phyloP scores from a whole-genome alignment of 2,329 filamentous ascomycete species.

The Aspergillus udagawae region DNA sequence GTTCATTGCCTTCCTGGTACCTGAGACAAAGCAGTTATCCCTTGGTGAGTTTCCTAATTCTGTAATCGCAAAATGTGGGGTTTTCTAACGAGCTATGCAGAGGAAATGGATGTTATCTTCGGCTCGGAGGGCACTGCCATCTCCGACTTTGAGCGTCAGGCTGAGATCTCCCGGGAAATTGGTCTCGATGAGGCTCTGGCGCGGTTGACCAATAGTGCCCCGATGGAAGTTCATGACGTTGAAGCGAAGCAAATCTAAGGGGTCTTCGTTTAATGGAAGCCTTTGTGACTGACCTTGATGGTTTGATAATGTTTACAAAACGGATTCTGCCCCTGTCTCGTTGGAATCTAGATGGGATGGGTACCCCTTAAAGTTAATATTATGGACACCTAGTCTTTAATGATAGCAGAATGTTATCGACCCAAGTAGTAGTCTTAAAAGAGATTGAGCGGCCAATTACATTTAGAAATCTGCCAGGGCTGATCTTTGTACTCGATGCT shows the following conservation, averaged over 20 bases:
- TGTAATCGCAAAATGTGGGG: neutral
- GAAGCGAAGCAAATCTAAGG: neutral
- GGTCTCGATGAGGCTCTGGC: slow-evolving; percentile 46
- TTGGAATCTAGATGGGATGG: too few species aligned
- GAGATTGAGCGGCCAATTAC: neutral
- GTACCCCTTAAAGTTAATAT: neutral
- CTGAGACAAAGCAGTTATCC: slow-evolving; percentile 45
- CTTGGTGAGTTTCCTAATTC: neutral
- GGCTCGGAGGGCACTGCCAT: slow-evolving; percentile 63
- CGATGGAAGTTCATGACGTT: neutral
- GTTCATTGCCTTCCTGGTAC: slow-evolving; percentile 50
- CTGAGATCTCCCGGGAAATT: slow-evolving; percentile 65
- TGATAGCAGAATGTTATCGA: neutral
- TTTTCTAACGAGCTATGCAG: slow-evolving; percentile 13
- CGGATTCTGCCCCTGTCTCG: too few species aligned
- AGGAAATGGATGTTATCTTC: slow-evolving; percentile 63
- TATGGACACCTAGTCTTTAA: neutral
- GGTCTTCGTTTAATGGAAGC: neutral
- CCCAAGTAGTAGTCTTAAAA: neutral
- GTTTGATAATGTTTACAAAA: neutral
- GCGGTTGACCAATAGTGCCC: neutral
- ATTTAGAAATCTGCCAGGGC: neutral
- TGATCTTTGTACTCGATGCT: neutral
- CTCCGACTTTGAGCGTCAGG: slow-evolving; percentile 65
- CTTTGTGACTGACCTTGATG: neutral